Evolutionary conservation across 1,284 basidiomycete species (phyloP).

Genomic region (Vanrija sp.): DNA sequence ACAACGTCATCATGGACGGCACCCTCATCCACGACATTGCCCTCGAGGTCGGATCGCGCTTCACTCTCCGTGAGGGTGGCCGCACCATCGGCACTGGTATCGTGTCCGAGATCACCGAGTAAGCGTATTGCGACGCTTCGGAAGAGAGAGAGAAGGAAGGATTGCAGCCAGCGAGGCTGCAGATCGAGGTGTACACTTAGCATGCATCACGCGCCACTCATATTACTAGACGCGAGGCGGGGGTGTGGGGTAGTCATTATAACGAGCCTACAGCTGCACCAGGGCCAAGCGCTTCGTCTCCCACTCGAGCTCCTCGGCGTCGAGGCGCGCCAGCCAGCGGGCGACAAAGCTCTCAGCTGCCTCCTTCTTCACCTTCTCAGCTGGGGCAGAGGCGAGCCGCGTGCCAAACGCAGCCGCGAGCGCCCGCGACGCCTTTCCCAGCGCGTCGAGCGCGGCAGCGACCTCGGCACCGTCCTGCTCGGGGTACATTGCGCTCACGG

Average conservation of each 20-base stretch:
- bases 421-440: constrained; percentile 14
- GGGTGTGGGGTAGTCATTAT: background rate
- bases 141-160: background rate
- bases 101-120: constrained; percentile 7
- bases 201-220: constrained; percentile 14
- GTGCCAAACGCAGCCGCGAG: constrained; percentile 8
- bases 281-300: constrained; percentile 20
- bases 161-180: background rate
- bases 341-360: constrained; percentile 12
- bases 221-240: background rate
- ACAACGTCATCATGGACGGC: constrained; percentile 92
- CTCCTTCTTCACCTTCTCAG: constrained; percentile 7
- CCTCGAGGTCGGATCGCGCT: constrained; percentile 86
- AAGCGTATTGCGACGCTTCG: background rate
- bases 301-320: constrained; percentile 27
- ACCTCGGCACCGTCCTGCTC: constrained; percentile 37
- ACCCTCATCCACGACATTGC: constrained; percentile 84
- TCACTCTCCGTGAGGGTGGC: constrained; percentile 96
- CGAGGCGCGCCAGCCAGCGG: constrained; percentile 29
- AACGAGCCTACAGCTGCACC: constrained; percentile 13
- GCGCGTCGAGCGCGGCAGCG: constrained; percentile 14
- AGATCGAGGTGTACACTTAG: constrained; percentile 2
- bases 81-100: constrained; percentile 76
- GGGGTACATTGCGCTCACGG: constrained; percentile 34
- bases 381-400: constrained; percentile 1